A percentile compares a stretch with the other conserved stretches of the same genome.
These are phyloP conservation scores for Citrus cavaleriei DNA, from an alignment of 345 rosid species.

Conservation along the genomic window DNA sequence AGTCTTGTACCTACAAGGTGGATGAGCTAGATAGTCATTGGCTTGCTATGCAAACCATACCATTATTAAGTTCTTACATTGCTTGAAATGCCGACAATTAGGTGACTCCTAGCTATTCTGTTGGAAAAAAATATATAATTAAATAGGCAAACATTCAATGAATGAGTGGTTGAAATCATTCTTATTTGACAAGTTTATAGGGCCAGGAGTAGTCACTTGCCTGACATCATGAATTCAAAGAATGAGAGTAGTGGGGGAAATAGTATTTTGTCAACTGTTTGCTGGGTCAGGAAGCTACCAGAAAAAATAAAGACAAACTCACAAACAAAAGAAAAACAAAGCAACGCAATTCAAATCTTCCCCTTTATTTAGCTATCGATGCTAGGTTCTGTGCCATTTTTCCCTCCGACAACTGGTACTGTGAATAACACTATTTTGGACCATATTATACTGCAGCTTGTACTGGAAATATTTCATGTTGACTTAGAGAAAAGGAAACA, in stretches of 20 bases:
- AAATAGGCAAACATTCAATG: neutral
- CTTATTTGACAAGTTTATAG: neutral
- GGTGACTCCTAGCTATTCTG: neutral
- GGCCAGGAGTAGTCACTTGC: neutral
- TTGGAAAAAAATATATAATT: neutral
- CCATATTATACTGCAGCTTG: neutral
- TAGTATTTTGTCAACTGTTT: neutral
- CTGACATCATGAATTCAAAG: neutral
- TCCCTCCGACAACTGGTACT: neutral
- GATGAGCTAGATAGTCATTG: neutral
- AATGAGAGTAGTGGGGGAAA: neutral
- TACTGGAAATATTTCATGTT: neutral
- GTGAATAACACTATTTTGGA: neutral
- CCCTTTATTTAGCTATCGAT: neutral
- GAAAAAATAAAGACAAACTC: neutral
- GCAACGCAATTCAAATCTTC: neutral
- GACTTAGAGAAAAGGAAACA: neutral
- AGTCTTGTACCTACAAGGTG: neutral
- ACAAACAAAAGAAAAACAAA: neutral
- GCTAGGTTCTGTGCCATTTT: neutral
- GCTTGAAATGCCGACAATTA: neutral
- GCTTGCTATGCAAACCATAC: neutral
- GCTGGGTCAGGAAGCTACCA: neutral
- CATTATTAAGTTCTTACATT: neutral
- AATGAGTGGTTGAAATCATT: neutral